Conservation (phyloP, 805 yeast species). For the Wickerhamiella azymoides region DNA sequence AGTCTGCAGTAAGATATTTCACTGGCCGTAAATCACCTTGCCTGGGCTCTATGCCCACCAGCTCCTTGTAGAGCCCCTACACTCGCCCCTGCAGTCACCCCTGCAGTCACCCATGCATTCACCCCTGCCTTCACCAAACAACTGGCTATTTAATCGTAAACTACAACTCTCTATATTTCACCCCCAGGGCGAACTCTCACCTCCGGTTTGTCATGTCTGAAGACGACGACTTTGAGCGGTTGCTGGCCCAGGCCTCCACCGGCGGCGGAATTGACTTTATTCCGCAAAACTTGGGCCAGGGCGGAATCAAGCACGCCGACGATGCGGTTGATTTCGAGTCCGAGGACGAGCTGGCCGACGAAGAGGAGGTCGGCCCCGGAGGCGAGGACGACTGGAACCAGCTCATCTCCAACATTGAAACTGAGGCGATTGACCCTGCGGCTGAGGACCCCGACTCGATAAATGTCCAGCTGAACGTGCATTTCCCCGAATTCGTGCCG, state of each 20-base stretch:
- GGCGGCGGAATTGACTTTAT: slow-evolving; percentile 20
- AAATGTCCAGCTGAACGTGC: slow-evolving; percentile 21
- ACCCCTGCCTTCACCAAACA: too few relatives aligned
- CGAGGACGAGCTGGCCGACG: slow-evolving; percentile 89
- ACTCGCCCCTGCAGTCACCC: too few relatives aligned
- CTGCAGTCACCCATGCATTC: too few relatives aligned
- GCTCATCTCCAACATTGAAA: slow-evolving; percentile 8
- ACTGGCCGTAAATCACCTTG: too few relatives aligned
- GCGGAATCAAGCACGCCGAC: slow-evolving; percentile 61
- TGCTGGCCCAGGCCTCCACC: slow-evolving; percentile 18
- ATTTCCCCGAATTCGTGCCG: slow-evolving; percentile 50
- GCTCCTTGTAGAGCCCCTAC: too few relatives aligned
- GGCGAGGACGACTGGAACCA: slow-evolving; percentile 13
- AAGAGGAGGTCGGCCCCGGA: slow-evolving; percentile 33
- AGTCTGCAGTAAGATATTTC: too few relatives aligned
- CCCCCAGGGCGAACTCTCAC: too few relatives aligned
- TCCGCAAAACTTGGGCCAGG: slow-evolving; percentile 25
- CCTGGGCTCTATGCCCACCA: too few relatives aligned
- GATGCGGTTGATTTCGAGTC: slow-evolving; percentile 92
- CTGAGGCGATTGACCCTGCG: slow-evolving; percentile 15
- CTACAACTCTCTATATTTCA: too few relatives aligned
- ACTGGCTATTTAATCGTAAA: too few relatives aligned
- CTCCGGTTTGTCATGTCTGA: slow-evolving; percentile 12
- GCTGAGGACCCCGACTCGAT: slow-evolving; percentile 14
- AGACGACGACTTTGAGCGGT: slow-evolving; percentile 24